Evolutionary conservation across 768 basidiomycete species (phyloP).

Genomic region (Suillus subalutaceus): DNA sequence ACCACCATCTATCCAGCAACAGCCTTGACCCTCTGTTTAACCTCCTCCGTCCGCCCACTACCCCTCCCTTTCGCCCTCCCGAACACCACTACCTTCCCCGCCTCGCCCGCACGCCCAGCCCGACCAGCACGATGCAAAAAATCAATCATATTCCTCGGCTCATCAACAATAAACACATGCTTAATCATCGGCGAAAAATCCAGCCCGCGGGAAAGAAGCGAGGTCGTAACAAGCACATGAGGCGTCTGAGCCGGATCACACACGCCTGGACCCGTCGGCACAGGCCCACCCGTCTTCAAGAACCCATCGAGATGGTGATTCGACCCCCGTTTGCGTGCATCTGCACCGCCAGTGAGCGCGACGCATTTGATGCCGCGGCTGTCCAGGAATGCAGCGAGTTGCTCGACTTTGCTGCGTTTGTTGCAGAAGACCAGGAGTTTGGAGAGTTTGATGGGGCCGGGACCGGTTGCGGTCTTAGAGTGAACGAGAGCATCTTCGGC

Average conservation of each 20-base stretch:
- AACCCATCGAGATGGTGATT: conserved; percentile 82
- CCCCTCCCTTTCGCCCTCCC: conserved; percentile 71
- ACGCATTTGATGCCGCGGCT: conserved; percentile 64
- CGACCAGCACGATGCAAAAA: conserved; percentile 92
- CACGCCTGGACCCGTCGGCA: conserved; percentile 16
- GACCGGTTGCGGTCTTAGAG: conserved; percentile 26
- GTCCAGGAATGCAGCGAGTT: conserved; percentile 59
- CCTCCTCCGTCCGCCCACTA: conserved; percentile 51
- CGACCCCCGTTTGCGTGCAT: conserved; percentile 61
- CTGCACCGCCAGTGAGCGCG: conserved; percentile 65
- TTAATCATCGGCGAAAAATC: conserved; percentile 81
- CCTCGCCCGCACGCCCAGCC: conserved; percentile 71
- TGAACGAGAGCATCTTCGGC: conserved; percentile 55
- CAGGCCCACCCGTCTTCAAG: conserved; percentile 39
- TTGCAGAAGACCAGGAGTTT: conserved; percentile 88
- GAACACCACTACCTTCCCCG: conserved; percentile 76
- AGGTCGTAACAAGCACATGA: conserved; percentile 85
- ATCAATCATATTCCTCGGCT: conserved; percentile 88
- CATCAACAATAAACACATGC: conserved; percentile 86
- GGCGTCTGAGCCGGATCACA: conserved; percentile 42
- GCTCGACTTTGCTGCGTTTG: conserved; percentile 65
- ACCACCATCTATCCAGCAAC: conserved; percentile 29
- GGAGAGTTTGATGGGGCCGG: conserved; percentile 42
- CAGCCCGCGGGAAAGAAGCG: conserved; percentile 85
- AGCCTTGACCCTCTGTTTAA: conserved; percentile 52